Base-by-base conservation (phyloP, 306 rosid species). In the Styphnolobium japonicum region DNA sequence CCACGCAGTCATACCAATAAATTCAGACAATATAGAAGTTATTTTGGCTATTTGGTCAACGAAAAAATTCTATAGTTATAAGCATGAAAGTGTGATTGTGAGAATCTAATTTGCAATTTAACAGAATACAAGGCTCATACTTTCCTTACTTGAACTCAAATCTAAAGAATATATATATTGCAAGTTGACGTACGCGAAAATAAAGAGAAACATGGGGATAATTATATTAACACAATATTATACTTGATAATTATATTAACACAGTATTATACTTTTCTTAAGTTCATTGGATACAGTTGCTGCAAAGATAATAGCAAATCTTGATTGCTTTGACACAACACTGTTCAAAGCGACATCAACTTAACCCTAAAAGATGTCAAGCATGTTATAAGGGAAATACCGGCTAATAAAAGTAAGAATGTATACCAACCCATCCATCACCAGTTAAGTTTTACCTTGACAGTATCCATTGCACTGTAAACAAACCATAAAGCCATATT, bases 341-440 rank as follows among this genome's bases (percentile, higher is more conserved):
- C 39, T 1, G 18, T 72, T 51, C 75, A 70, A 70, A 63, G 79
- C 39, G 74, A 80, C 74, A 72, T 72, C 74, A 73, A 73, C 79
- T 25, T 51, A 12, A 53, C 66, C 75, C 79, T 72, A 51, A 52
- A n/a, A 49, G 73, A 63, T 63, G 79, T 63, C 79, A 80, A 62
- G 16, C 67, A 49, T 10, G 78, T 69, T 61, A 75, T n/a, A 36
- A 62, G 53, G 11, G 62, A 67, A 42, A 61, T 62, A 52, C 73
- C 53, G 1, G 78, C 74, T 61, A 81, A 46, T 56, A 45, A 3
- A 45, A 67, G 85, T 75, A 42, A 63, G 53, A 76, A 58, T 53
- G 79, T 69, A 76, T 69, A 76, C 74, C 85, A 70, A 60, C n/a
- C 78, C 73, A 75, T 68, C 67, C 78, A 58, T 69, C 68, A 70